Evolutionary conservation across 2,329 filamentous ascomycete species (phyloP), one percentile per base, ranked within the genome.

Genomic region (Aspergillus calidoustus): DNA sequence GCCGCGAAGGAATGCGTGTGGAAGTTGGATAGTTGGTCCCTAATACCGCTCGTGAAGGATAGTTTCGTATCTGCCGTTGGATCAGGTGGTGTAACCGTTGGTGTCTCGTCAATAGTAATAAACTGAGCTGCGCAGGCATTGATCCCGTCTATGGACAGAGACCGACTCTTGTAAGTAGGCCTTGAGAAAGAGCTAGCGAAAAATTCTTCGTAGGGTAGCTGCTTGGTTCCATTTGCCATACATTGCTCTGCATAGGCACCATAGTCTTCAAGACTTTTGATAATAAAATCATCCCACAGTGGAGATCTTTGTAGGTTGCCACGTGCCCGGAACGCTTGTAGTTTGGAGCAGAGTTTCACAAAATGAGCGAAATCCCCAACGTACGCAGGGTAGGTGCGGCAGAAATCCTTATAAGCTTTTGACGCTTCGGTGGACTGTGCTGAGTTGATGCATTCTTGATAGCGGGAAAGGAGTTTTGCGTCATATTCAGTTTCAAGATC

Each of bases 261-360:
- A 61, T 80, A 82, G 28, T 75, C 71, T 17, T 71, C 62, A 7
- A 74, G 67, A 62, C 80, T 73, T 64, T 75, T 73, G 56, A 78
- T 79, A 54, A 82, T 68, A 60, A 80, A 82, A 64, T 82, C 80
- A 67, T 82, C 80, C 77, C 79, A 81, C 15, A 82, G 58, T 25
- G 73, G 77, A 13, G 75, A 78, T 54, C 73, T 71, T 43, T 72
- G 65, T 41, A 78, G 61, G 30, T 69, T 56, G 5, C 73, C 76
- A 19, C 64, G 57, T 22, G 62, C 62, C n/a, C 74, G 64, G 43
- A 80, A 64, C 15, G 63, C 63, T 25, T 74, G 71, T 43, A 81
- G 65, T 53, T 72, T 77, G 19, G 64, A 66, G 58, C 78, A 81
- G 25, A 80, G 64, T n/a, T 70, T 67, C 22, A 64, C 65, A 55